Conservation (phyloP, 768 basidiomycete genomes). For the Psilocybe tampanensis region DNA sequence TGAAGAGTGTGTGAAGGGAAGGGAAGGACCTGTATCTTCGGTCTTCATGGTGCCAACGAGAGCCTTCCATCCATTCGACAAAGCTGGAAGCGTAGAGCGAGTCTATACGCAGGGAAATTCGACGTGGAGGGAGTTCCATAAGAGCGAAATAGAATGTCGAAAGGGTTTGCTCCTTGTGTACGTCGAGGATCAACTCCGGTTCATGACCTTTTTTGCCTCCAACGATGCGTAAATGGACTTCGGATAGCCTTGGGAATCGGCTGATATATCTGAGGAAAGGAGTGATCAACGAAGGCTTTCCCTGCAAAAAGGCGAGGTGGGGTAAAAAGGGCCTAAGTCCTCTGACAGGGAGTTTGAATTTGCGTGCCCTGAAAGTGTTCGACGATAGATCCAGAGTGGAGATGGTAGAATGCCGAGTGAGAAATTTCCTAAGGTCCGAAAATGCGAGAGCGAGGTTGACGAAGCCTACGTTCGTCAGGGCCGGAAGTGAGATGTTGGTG, state of each 20-base stretch:
- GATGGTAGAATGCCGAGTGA: not conserved
- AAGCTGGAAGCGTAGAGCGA: not conserved
- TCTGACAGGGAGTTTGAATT: not conserved
- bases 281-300: not conserved
- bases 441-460: not conserved
- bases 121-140: not conserved
- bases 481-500: not conserved
- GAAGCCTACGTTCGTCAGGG: not conserved
- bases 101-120: not conserved
- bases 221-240: not conserved
- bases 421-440: slow-evolving; percentile 2
- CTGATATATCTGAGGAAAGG: not conserved
- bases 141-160: not conserved
- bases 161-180: not conserved
- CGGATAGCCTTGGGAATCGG: not conserved
- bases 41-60: not conserved
- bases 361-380: not conserved
- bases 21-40: not conserved
- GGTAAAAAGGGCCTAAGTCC: not conserved
- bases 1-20: not conserved
- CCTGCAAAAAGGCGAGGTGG: not conserved
- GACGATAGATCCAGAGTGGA: not conserved
- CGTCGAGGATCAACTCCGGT: not conserved
- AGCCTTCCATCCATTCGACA: slow-evolving; percentile 9
- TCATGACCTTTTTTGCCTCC: not conserved